phyloP scores from a whole-genome alignment of 2,329 filamentous ascomycete genomes.

The Sphaerulina vaccinii region DNA sequence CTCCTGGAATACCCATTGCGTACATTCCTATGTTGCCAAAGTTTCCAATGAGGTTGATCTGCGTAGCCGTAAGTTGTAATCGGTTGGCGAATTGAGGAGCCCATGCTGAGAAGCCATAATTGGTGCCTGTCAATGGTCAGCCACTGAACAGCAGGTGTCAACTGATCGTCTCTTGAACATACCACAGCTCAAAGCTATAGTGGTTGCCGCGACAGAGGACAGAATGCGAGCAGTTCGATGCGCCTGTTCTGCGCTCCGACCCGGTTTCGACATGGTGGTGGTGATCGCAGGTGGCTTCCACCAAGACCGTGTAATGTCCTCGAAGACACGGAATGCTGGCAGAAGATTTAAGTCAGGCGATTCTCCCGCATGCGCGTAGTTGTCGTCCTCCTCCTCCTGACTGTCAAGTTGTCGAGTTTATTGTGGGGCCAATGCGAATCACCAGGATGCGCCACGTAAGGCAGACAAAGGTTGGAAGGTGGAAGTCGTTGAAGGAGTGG shows the following conservation, averaged over 20 bases:
- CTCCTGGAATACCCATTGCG: slow-evolving; percentile 81
- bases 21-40: slow-evolving; percentile 93
- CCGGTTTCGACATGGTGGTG: background rate
- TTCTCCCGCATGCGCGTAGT: no score
- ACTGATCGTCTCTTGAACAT: slow-evolving; percentile 63
- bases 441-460: background rate
- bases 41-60: slow-evolving; percentile 83
- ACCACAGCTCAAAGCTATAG: slow-evolving; percentile 84
- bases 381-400: no score
- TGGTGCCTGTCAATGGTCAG: slow-evolving; percentile 60
- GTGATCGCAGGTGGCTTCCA: background rate
- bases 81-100: slow-evolving; percentile 89
- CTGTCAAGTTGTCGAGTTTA: no score
- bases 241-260: slow-evolving; percentile 42
- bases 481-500: background rate
- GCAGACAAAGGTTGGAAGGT: background rate
- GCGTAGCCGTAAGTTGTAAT: slow-evolving; percentile 82
- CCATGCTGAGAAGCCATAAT: slow-evolving; percentile 99
- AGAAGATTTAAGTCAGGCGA: no score
- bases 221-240: slow-evolving; percentile 68
- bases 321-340: background rate
- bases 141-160: slow-evolving; percentile 55
- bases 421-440: no score
- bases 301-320: background rate
- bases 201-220: slow-evolving; percentile 80